phyloP scores from a whole-genome alignment of 2,329 filamentous ascomycete species.

The Cladophialophora chaetospira region DNA sequence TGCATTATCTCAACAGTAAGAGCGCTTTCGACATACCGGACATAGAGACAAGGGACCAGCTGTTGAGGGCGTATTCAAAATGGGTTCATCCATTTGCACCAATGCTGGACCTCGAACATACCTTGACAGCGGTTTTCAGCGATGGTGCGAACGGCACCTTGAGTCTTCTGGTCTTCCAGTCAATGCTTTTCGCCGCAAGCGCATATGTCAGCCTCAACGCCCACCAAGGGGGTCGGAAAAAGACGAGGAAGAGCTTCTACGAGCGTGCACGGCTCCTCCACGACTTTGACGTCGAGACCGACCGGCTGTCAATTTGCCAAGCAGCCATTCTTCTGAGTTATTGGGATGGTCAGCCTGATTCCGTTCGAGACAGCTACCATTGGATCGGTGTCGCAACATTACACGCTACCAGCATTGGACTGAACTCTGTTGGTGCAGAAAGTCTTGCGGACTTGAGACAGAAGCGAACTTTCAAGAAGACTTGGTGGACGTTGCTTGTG shows the following conservation, averaged over 20 bases:
- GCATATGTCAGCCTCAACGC: slow-evolving; percentile 83
- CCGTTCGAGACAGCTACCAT: slow-evolving; percentile 97
- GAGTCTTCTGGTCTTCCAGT: slow-evolving; percentile 87
- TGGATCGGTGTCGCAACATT: slow-evolving; percentile 98
- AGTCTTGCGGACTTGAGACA: slow-evolving; percentile 72
- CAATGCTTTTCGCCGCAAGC: slow-evolving; percentile 89
- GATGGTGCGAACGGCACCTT: slow-evolving; percentile 70
- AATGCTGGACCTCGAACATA: slow-evolving; percentile 68
- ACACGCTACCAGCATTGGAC: slow-evolving; percentile 85
- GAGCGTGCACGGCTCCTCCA: slow-evolving; percentile 80
- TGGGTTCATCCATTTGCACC: slow-evolving; percentile 96
- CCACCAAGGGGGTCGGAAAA: slow-evolving; percentile 75
- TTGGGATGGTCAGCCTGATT: slow-evolving; percentile 95
- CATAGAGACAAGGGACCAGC: slow-evolving; percentile 69
- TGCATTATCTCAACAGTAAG: slow-evolving; percentile 79
- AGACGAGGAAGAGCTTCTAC: slow-evolving; percentile 84
- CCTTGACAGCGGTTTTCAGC: slow-evolving; percentile 58
- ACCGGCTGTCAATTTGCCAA: slow-evolving; percentile 85
- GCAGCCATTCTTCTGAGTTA: slow-evolving; percentile 90
- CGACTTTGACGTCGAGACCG: slow-evolving; percentile 91
- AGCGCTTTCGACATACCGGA: slow-evolving; percentile 78
- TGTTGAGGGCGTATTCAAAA: slow-evolving; percentile 79
- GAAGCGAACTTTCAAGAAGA: slow-evolving; percentile 85
- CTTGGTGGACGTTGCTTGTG: slow-evolving; percentile 98
- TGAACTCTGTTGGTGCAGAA: slow-evolving; percentile 82